Base-by-base conservation (phyloP, 805 yeast species). In the Ogataea sp. region DNA sequence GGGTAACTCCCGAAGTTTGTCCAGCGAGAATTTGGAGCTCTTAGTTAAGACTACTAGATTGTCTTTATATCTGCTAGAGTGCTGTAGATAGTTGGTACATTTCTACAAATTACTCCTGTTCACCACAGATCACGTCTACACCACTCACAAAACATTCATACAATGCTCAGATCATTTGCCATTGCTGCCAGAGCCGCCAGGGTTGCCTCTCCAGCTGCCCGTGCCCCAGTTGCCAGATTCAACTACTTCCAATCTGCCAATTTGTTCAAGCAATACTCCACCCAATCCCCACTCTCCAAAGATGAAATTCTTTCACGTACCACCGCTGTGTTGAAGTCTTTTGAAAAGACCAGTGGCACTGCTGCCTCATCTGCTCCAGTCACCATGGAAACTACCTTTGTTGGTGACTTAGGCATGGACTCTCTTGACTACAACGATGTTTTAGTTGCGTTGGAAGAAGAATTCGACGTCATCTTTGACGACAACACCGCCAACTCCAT, bases 391-490 rank as follows among this genome's bases (percentile, higher is more conserved):
- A 65, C 80, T 28, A 68, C 73, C 43, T 75, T 75, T 60, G 70
- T 68, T 50, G 73, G 73, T 51, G 95, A 85, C 55, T 73, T 85
- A 50, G 90, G 89, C n/a, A 74, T 85, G 58, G 98, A 90, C 64
- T 85, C 96, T 9, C 73, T 90, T 50, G 98, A 90, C 58, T 83
- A 93, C 46, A 96, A 90, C 46, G 98, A 90, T 69, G 89, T 93
- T 40, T 74, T 93, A 53, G 95, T 93, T 63, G 96, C 96, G 42
- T 81, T 90, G 56, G 98, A 90, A 71, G 96, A 89, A 71, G 89
- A 81, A 61, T 81, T 81, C 49, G 70, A 68, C 41, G 60, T 70
- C 43, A 70, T 61, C 21, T 59, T 61, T 39, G 64, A 59, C 38
- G 66, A 61, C 46, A 56, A 62, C 37, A 54, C 73, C 43, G 77